Evolutionary conservation across 164 flowering plant species (phyloP).

Genomic region (Sextonia rubra): DNA sequence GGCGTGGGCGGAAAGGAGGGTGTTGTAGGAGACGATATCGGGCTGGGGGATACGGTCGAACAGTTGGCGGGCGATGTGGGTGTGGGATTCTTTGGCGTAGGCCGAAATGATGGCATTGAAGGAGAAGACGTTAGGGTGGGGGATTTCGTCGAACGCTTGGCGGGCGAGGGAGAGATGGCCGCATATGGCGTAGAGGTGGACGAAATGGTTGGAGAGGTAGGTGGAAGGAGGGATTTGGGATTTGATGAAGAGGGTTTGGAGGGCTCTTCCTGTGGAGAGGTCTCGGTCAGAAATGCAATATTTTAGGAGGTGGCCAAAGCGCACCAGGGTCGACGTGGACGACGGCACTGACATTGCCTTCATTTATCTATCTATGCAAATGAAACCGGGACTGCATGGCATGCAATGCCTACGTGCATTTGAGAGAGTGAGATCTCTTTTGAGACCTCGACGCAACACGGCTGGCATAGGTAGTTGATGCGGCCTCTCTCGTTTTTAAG

Average conservation of each 20-base stretch:
- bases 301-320: slow-evolving; percentile 41
- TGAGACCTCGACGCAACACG: too few relatives aligned
- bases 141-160: slow-evolving; percentile 41
- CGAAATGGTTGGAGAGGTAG: slow-evolving; percentile 80
- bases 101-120: slow-evolving; percentile 64
- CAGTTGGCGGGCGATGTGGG: slow-evolving; percentile 48
- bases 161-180: slow-evolving; percentile 50
- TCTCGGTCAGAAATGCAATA: slow-evolving; percentile 46
- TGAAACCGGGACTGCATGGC: too few relatives aligned
- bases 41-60: slow-evolving; percentile 72
- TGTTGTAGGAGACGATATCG: slow-evolving; percentile 76
- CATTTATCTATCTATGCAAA: too few relatives aligned
- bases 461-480: too few relatives aligned
- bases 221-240: slow-evolving; percentile 51
- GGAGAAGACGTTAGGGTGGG: slow-evolving; percentile 65
- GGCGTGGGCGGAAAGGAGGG: slow-evolving; percentile 70
- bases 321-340: slow-evolving; percentile 18
- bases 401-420: too few relatives aligned
- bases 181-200: slow-evolving; percentile 76
- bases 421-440: too few relatives aligned
- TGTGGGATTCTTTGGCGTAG: slow-evolving; percentile 52
- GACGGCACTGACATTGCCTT: too few relatives aligned
- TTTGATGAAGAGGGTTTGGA: slow-evolving; percentile 61
- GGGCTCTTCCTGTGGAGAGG: slow-evolving; percentile 51
- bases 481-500: too few relatives aligned